Evolutionary conservation across 2,329 filamentous ascomycete species (phyloP).

Genomic region (Paraphaeosphaeria minitans): DNA sequence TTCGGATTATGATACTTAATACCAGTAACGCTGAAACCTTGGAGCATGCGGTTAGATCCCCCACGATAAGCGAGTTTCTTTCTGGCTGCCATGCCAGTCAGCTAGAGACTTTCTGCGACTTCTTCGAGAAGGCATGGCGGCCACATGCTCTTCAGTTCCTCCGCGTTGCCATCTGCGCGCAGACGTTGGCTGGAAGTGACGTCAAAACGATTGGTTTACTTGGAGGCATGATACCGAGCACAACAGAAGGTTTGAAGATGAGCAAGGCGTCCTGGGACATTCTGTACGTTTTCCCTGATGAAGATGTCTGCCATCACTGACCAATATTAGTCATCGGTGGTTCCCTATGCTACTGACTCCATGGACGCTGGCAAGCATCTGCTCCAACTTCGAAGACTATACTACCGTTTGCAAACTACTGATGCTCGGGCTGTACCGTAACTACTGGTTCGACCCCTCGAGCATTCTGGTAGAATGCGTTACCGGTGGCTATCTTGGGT

Average conservation of each 20-base stretch:
- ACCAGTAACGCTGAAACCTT: constrained; percentile 32
- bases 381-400: constrained; percentile 39
- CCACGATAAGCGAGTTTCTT: constrained; percentile 31
- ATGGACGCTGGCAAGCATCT: constrained; percentile 33
- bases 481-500: constrained; percentile 33
- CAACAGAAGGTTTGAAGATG: constrained; percentile 29
- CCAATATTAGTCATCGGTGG: constrained; percentile 30
- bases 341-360: constrained; percentile 33
- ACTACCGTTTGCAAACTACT: constrained; percentile 34
- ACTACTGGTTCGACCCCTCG: constrained; percentile 31
- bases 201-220: constrained; percentile 31
- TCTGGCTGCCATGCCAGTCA: constrained; percentile 31
- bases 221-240: constrained; percentile 33
- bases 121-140: constrained; percentile 37
- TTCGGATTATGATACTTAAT: constrained; percentile 38
- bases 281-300: constrained; percentile 20
- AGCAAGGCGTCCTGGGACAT: constrained; percentile 40
- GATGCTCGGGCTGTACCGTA: constrained; percentile 31
- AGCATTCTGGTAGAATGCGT: constrained; percentile 28
- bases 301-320: not conserved
- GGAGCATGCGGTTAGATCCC: constrained; percentile 29
- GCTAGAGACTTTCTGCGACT: constrained; percentile 36
- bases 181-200: constrained; percentile 31
- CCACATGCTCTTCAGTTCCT: constrained; percentile 36
- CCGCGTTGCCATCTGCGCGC: constrained; percentile 33